Evolutionary conservation across 345 rosid genomes (phyloP), one percentile per base, ranked within the genome.

Genomic region (Gossypium bickii): DNA sequence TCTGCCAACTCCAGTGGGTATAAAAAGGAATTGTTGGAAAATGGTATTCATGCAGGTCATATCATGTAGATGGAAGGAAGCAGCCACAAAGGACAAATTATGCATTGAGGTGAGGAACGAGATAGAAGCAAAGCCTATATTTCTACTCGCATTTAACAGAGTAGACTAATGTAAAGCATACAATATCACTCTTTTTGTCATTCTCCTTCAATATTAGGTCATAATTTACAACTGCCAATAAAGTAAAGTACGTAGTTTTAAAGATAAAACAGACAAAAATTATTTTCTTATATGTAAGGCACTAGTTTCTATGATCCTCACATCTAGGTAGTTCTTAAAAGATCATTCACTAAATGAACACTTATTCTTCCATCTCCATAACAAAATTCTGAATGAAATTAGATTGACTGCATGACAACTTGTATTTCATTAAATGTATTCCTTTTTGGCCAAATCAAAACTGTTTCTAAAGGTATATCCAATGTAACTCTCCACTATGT

Each of bases 381-480:
- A 7, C 49, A 2, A 65, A 11, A 38, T 38, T 43, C 15, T 10
- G 1, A 51, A 43, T n/a, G 66, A 29, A 5, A 58, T 20, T 25
- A 60, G 27, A 60, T 11, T 60, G 41, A 3, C 10, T 2, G 41
- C 69, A 43, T 10, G 66, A 45, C 27, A 52, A 8, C 17, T 29
- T 27, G 25, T n/a, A 51, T 70, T 24, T 56, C 60, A 29, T 9
- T 65, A 70, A 51, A n/a, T 11, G 8, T 9, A 70, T 16, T 34
- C 24, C 52, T 52, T 70, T 53, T 53, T 17, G 29, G 9, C 73
- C 24, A 52, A 70, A 29, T n/a, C 24, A 51, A 51, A 51, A 34
- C 13, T 51, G 73, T 52, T 52, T 70, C 73, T 24, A 41, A 67
- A 44, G 24, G 20, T 67, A 22, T 47, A 48, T 48, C 55, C 67